Percentiles rank a stretch among this genome's conserved stretches.
Conservation (phyloP, 169 alveolate species). For the Plasmodium vinckei region DNA sequence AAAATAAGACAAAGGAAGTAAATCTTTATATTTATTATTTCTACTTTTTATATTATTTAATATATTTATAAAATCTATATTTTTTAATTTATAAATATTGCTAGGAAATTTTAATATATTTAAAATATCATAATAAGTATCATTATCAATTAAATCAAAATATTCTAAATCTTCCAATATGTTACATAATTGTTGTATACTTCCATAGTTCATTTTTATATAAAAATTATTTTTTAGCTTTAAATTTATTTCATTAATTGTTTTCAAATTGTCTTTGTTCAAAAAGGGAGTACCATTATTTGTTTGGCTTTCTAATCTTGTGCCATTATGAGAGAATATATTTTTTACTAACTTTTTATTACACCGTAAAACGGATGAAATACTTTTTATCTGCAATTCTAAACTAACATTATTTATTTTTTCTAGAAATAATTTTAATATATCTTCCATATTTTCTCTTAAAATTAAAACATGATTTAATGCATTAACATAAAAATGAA, state of each 20-base stretch:
- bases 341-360: constrained; percentile 46
- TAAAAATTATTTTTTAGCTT: constrained; percentile 21
- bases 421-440: constrained; percentile 33
- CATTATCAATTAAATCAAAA: constrained; percentile 57
- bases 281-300: too few relatives aligned
- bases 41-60: constrained; percentile 57
- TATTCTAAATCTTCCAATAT: constrained; percentile 57
- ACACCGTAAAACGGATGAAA: constrained; percentile 64
- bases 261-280: background rate
- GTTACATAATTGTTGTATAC: constrained; percentile 65
- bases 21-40: constrained; percentile 45
- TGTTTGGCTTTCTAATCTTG: background rate
- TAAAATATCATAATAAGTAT: constrained; percentile 59
- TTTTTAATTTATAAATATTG: constrained; percentile 10
- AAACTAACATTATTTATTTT: constrained; percentile 16
- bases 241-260: constrained; percentile 19
- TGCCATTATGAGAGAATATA: background rate
- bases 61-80: constrained; percentile 53
- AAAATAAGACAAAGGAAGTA: constrained; percentile 42
- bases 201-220: constrained; percentile 31
- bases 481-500: constrained; percentile 52
- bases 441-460: background rate
- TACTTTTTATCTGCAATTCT: constrained; percentile 33
- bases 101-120: constrained; percentile 5
- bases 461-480: constrained; percentile 5